Conservation (phyloP, 1,284 basidiomycete species). For the Trichosporon sp. region DNA sequence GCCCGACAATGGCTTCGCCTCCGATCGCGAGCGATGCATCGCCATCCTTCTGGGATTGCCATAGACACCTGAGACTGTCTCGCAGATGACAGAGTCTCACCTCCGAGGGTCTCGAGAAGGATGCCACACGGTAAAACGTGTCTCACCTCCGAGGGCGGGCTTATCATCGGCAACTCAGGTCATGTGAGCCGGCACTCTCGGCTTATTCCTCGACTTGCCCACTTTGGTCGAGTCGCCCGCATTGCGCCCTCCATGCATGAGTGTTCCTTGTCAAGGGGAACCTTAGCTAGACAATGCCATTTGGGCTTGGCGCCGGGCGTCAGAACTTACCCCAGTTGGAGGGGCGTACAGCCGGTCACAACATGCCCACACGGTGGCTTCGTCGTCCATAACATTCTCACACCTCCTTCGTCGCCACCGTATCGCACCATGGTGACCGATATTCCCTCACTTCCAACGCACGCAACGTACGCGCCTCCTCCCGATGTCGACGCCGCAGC, state of each 20-base stretch:
- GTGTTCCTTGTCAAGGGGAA: not conserved
- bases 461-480: not conserved
- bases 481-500: not conserved
- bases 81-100: too few species aligned
- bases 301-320: not conserved
- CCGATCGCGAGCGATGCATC: too few species aligned
- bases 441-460: conserved; percentile 5
- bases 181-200: not conserved
- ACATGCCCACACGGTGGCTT: too few species aligned
- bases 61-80: too few species aligned
- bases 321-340: too few species aligned
- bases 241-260: not conserved
- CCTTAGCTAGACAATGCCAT: not conserved
- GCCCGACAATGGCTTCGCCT: too few species aligned
- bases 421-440: conserved; percentile 12
- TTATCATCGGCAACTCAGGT: not conserved
- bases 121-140: not conserved
- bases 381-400: too few species aligned
- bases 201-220: not conserved
- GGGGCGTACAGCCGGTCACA: too few species aligned
- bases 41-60: too few species aligned
- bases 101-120: too few species aligned
- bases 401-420: too few species aligned
- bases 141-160: not conserved
- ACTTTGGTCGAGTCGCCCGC: not conserved